Base-by-base conservation (phyloP, 768 basidiomycete genomes). In the Boletus rubropictus region DNA sequence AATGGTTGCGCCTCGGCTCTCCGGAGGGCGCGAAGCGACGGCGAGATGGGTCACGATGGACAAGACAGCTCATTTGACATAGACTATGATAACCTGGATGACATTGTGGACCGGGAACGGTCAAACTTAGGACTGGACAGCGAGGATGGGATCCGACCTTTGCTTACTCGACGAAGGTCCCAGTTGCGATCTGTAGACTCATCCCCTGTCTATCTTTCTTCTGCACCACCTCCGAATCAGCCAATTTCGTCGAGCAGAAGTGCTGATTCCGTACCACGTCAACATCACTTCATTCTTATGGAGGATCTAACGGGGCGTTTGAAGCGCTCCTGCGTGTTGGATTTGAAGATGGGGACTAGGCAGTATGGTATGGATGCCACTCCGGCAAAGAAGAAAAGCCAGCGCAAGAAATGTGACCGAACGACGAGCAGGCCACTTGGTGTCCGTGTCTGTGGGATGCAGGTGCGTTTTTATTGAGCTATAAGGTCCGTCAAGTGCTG, bases 281-380 rank as follows among this genome's bases (percentile, higher is more conserved):
- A 96, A 67, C 93, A 96, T 61, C 88, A 97, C 64, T 99, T 98
- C 62, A 96, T 99, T 58, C 78, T 98, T 56, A 96, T 99, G 93
- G 96, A 99, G 68, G 96, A 99, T 61, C 72, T 99, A 39, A 99
- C 96, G 3, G 96, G 96, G 21, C 74, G 87, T 28, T 67, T 96
- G 60, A 94, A 88, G 67, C 80, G 78, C 41, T 89, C 96, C 8
- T 99, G 96, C 60, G 95, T 99, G 34, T 80, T 98, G 59, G 96
- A 99, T 67, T 73, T 99, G 58, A 99, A 99, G 74, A 98, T 98
- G 96, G 96, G 96, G n/a, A 97, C 94, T 25, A 76, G 96, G 28
- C 96, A 99, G 70, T 97, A 98, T 67, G 96, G 96, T 17, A 88
- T 95, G 72, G 91, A 96, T 57, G 96, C 96, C 21, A 87, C 86